Evolutionary conservation across 2,329 filamentous ascomycete species (phyloP), one percentile per base, ranked within the genome.

Genomic region (Penicillium olsonii): DNA sequence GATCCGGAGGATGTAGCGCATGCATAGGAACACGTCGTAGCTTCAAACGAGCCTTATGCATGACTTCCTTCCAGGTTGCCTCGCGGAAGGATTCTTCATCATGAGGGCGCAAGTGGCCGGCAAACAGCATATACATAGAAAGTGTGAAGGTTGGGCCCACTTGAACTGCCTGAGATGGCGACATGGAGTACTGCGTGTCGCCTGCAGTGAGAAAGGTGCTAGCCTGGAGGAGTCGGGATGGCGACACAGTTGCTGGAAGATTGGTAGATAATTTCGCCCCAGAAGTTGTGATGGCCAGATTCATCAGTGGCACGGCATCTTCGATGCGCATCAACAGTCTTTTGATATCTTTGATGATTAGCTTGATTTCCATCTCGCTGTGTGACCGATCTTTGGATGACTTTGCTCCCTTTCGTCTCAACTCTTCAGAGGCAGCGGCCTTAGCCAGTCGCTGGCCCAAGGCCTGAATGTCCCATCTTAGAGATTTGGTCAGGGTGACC

Each of bases 101-200:
- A 15, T 80, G 77, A 2, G 78, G 74, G 33, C 82, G 73, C 37
- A 85, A 76, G 68, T 97, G 91, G 2, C 90, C 88, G 2, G 86
- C 79, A 63, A 97, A 99, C 0, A 97, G 80, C 91, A 97, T 96
- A 70, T 97, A 99, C 59, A 97, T 75, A 0, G 92, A 95, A 7
- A 97, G 70, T 0, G 83, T 87, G 63, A 96, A 97, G 0, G 85
- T 83, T 0, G 92, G 91, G 0, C 94, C 94, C 52, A 97, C 87
- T 65, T 96, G 91, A 38, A 90, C 84, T 0, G 87, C 80, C 9
- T 76, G 73, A 0, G 75, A 78, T 5, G 85, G 81, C 34, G 83
- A 77, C 55, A 84, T 78, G 2, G 83, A 82, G 69, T 94, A 96
- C 55, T 91, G 87, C 0, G 85, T 87, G 68, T 99, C 94, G 2